Evolutionary conservation across 2,329 filamentous ascomycete species (phyloP), one percentile per base, ranked within the genome.

Genomic region (Fusarium sp.): DNA sequence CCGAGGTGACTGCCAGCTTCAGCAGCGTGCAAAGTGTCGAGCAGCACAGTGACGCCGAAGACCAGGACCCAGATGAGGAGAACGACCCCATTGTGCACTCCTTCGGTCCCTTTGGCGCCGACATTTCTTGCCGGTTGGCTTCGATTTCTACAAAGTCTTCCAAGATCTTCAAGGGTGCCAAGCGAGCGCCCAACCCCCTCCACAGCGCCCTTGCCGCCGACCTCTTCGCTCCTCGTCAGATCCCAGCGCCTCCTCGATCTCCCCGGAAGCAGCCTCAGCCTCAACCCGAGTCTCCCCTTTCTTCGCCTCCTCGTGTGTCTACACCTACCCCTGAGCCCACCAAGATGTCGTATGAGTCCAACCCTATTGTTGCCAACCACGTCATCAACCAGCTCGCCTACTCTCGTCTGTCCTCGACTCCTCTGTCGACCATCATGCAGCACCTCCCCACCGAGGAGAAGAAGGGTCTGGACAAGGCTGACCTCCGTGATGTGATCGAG

Each of bases 381-480:
- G 91, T 97, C 71, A 90, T 97, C 81, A 98, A 98, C 83, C 97
- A 99, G 84, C 90, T 99, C 33, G 97, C 97, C 35, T 99, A 94
- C 83, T 98, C 97, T 2, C 94, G 96, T 32, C 88, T 98, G 8
- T 95, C 96, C 17, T 97, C 95, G 0, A 97, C 95, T 30, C 96
- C 97, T 5, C 88, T 98, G 58, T 97, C 96, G 1, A 94, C 92
- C 59, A 97, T 99, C 66, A 88, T 98, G 85, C 92, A 91, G 81
- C 94, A 98, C 80, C 91, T 99, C 14, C 97, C 97, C 3, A 79
- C 87, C 2, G 88, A 91, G 72, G 88, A 91, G 80, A 90, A 88
- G 82, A 86, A 84, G 66, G 87, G 87, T 40, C 84, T 95, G 32
- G 87, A 88, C 30, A 90, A 88, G 72, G 86, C 89, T 2, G 89